Evolutionary conservation across 2,329 filamentous ascomycete genomes (phyloP), one percentile per base, ranked within the genome.

Genomic region (Chrysoporthe puriensis): DNA sequence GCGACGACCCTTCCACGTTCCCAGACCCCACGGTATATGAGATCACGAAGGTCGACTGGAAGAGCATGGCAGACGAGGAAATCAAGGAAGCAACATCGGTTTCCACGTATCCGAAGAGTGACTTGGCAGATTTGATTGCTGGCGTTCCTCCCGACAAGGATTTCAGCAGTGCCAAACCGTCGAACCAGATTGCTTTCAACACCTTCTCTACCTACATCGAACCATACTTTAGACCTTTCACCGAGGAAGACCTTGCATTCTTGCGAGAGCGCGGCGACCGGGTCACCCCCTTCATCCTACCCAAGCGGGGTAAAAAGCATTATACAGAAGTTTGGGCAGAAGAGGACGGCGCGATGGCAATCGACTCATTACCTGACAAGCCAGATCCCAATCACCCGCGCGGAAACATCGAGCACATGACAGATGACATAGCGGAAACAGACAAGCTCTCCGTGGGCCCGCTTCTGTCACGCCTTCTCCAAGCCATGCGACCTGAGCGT

Each of bases 171-270:
- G 91, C 93, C 44, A 99, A 98, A 77, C 94, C 95, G 5, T 90
- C 90, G 26, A 97, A 95, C 74, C 96, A 99, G 81, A 96, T 98
- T 77, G 94, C 92, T 77, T 96, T 96, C 72, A 91, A 89, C 66
- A 97, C 95, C 1, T 99, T 99, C 78, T 90, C 91, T n/a, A 90
- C 91, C 6, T 97, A 96, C 76, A 87, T 96, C 65, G 96, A 99
- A 71, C 93, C 94, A 0, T 98, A 92, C 80, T 96, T 97, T 72
- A 88, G 95, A 6, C 89, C 91, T 0, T 91, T 97, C 73, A 92
- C 91, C 0, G 96, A 99, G 76, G 96, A 99, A 76, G 96, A 99
- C 76, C 86, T 97, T 58, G 93, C 93, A 0, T 99, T 97, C 76
- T 80, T 99, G 48, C 90, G 94, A 74, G 96, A 99, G 79, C 87